Evolutionary conservation across 805 yeast genomes (phyloP), one percentile per base, ranked within the genome.

Genomic region (Saturnispora zaruensis): DNA sequence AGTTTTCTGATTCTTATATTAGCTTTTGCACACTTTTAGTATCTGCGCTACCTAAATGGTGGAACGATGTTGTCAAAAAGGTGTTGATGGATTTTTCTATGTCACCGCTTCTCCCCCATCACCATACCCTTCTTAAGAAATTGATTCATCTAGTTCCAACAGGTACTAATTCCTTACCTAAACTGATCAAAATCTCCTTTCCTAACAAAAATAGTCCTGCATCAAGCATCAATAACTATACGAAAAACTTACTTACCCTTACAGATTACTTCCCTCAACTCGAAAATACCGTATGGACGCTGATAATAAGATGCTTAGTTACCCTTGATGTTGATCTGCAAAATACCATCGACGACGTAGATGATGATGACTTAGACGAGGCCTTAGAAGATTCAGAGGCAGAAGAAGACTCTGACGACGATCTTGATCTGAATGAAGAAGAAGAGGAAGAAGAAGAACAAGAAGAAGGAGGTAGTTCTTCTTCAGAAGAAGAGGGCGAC

Each of bases 311-410:
- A 64, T 78, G 81, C 53, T 76, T 86, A 50, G 87, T 93, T 52
- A 85, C 87, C 55, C 72, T 93, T 44, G 99, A 91, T 66, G 96
- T 90, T 5, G 98, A 89, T 65, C 72, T 90, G 51, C 96, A 88
- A 60, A 88, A 87, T 61, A 93, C 85, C 58, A 68, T 87, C 51
- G 96, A 89, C 58, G 96, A 87, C 56, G 68, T 84, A 50, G 95
- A 86, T 61, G 93, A 86, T 55, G 84, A 79, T 49, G 79, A 81
- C 42, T 76, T 78, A 11, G 82, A 77, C 6, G 80, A 74, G 8
- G 69, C 64, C 2, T 50, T 65, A 21, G 70, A 61, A 1, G 67
- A 60, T 4, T 59, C 53, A 1, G 66, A 57, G 25, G 69, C 62
- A 11, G 59, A 55, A 0, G 62, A 56, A 14, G 66, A 56, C 7